Conservation (phyloP, 768 basidiomycete genomes). For the Boletus sensibilis region DNA sequence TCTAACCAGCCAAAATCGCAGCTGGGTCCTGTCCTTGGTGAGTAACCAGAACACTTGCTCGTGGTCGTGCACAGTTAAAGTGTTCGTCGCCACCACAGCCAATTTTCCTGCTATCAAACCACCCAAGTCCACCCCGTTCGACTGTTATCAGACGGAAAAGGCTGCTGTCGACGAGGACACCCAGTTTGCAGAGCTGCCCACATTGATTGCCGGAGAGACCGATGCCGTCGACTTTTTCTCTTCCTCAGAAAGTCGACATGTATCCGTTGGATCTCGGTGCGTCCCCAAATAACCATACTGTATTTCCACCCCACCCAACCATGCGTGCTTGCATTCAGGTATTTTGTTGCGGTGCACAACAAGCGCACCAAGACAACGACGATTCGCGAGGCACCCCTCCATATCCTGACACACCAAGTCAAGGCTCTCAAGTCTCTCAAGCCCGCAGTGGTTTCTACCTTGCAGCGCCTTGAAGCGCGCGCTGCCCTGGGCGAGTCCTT, state of each 20-base stretch:
- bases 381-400: conserved; percentile 64
- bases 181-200: conserved; percentile 32
- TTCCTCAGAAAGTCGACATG: conserved; percentile 49
- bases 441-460: conserved; percentile 47
- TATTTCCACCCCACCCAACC: background rate
- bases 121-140: conserved; percentile 57
- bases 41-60: conserved; percentile 22
- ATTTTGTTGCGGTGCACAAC: conserved; percentile 81
- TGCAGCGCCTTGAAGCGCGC: conserved; percentile 58
- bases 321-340: conserved; percentile 43
- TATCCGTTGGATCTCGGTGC: conserved; percentile 67
- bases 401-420: conserved; percentile 73
- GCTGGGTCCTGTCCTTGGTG: conserved; percentile 55
- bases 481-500: conserved; percentile 89
- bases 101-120: conserved; percentile 67
- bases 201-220: conserved; percentile 79
- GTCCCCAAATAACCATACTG: conserved; percentile 23
- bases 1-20: conserved; percentile 35
- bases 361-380: conserved; percentile 69
- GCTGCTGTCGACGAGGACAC: conserved; percentile 24
- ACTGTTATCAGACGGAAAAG: conserved; percentile 50
- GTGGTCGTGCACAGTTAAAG: conserved; percentile 27
- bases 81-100: conserved; percentile 36
- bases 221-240: conserved; percentile 79
- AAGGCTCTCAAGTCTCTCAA: conserved; percentile 76